phyloP scores from a whole-genome alignment of 1,139 yeast species.

The Pichia sorboxylosa region DNA sequence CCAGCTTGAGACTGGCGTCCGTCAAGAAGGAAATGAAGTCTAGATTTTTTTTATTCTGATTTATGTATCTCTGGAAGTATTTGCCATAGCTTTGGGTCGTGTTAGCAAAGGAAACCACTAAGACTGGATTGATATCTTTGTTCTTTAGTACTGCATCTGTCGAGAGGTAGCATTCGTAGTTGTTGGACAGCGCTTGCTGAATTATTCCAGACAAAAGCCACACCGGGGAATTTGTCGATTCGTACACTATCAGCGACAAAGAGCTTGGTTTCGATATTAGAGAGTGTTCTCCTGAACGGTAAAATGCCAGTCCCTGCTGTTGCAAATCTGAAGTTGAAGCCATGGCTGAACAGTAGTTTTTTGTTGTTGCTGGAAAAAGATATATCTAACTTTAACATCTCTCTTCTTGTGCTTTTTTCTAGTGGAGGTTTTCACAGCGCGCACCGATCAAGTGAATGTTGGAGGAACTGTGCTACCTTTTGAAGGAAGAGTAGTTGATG shows the following conservation, averaged over 20 bases:
- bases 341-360: too few relatives aligned
- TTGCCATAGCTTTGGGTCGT: slow-evolving; percentile 5
- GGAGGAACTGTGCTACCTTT: too few relatives aligned
- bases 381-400: too few relatives aligned
- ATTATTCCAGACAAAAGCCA: slow-evolving; percentile 49
- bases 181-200: slow-evolving; percentile 29
- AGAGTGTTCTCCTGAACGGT: neutral
- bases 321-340: slow-evolving; percentile 8
- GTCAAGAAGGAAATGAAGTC: slow-evolving; percentile 4
- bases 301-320: slow-evolving; percentile 3
- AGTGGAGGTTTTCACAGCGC: too few relatives aligned
- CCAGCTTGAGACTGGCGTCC: too few relatives aligned
- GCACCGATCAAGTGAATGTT: too few relatives aligned
- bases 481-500: too few relatives aligned
- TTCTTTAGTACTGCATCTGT: slow-evolving; percentile 9
- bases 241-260: slow-evolving; percentile 40
- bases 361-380: too few relatives aligned
- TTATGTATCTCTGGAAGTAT: slow-evolving; percentile 4
- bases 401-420: too few relatives aligned
- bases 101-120: slow-evolving; percentile 3
- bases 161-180: slow-evolving; percentile 26
- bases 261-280: slow-evolving; percentile 18
- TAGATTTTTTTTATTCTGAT: slow-evolving; percentile 3
- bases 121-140: slow-evolving; percentile 9
- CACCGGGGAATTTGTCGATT: slow-evolving; percentile 51